Conservation (phyloP, 495 filamentous ascomycete genomes). For the Extremus antarcticus region DNA sequence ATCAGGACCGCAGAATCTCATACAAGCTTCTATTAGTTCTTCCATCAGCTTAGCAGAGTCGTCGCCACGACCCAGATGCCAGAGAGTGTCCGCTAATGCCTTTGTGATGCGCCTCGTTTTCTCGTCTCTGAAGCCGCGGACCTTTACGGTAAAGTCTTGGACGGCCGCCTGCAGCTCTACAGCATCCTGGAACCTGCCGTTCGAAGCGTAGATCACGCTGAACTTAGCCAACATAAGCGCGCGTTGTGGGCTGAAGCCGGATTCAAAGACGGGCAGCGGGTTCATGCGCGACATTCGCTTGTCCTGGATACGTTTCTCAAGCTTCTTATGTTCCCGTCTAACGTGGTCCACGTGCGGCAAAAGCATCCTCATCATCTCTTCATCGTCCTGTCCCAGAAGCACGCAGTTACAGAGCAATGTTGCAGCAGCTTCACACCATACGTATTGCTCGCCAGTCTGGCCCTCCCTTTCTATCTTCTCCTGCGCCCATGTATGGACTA, state of each 20-base stretch:
- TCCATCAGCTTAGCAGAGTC: slow-evolving; percentile 9
- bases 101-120: slow-evolving; percentile 21
- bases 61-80: slow-evolving; percentile 18
- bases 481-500: slow-evolving; percentile 30
- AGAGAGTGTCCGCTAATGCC: slow-evolving; percentile 22
- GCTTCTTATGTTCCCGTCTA: slow-evolving; percentile 1
- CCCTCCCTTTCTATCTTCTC: slow-evolving; percentile 14
- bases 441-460: background rate
- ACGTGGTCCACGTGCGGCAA: slow-evolving; percentile 6
- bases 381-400: slow-evolving; percentile 17
- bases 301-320: slow-evolving; percentile 10
- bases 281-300: slow-evolving; percentile 14
- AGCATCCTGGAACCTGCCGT: slow-evolving; percentile 1
- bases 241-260: slow-evolving; percentile 5
- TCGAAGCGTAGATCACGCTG: slow-evolving; percentile 15
- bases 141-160: slow-evolving; percentile 8
- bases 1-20: slow-evolving; percentile 14
- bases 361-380: slow-evolving; percentile 22
- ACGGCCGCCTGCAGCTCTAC: slow-evolving; percentile 18
- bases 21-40: slow-evolving; percentile 14
- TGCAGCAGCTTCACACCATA: slow-evolving; percentile 9
- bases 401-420: slow-evolving; percentile 18
- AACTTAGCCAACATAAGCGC: slow-evolving; percentile 7
- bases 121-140: slow-evolving; percentile 19
- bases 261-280: slow-evolving; percentile 8